A percentile compares a stretch with the other conserved stretches of the same genome.
These are phyloP conservation scores for Eleusine indica DNA, from an alignment of 176 grass and related monocot species.

Conservation along the genomic window DNA sequence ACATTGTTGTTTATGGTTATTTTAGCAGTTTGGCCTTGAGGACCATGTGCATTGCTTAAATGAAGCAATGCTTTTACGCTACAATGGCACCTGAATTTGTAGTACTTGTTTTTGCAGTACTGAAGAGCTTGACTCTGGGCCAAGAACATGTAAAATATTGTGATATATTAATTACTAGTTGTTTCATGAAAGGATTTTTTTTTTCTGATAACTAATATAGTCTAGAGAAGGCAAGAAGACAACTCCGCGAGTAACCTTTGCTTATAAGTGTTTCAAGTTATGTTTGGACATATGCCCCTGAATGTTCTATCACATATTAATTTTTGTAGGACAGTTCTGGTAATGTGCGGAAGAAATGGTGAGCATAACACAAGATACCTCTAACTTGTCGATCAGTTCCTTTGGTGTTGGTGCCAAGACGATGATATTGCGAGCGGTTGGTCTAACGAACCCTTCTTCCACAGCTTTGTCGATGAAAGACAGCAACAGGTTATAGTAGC, in stretches of 20 bases:
- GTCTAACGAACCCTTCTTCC: conserved; percentile 38
- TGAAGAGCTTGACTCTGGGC: no score
- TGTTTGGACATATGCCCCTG: conserved; percentile 16
- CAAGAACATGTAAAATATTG: no score
- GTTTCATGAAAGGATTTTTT: no score
- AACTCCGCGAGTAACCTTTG: conserved; percentile 17
- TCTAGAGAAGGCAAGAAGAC: not conserved
- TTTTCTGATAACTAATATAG: not conserved
- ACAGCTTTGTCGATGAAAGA: conserved; percentile 44
- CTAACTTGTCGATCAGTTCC: conserved; percentile 34
- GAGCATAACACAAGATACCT: not conserved
- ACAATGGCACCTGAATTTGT: no score
- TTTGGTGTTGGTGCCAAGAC: conserved; percentile 14
- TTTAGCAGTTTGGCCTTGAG: no score
- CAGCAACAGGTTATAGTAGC: conserved; percentile 39
- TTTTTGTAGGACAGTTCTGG: not conserved
- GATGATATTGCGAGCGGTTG: conserved; percentile 38
- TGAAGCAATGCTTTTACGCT: no score
- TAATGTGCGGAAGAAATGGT: not conserved
- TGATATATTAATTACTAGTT: no score
- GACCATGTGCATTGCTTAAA: no score
- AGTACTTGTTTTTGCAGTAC: no score
- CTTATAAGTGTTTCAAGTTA: not conserved
- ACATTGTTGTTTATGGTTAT: no score
- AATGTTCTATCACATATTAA: conserved; percentile 9